phyloP scores from a whole-genome alignment of 2,329 filamentous ascomycete genomes.

The Penicillium hordei region DNA sequence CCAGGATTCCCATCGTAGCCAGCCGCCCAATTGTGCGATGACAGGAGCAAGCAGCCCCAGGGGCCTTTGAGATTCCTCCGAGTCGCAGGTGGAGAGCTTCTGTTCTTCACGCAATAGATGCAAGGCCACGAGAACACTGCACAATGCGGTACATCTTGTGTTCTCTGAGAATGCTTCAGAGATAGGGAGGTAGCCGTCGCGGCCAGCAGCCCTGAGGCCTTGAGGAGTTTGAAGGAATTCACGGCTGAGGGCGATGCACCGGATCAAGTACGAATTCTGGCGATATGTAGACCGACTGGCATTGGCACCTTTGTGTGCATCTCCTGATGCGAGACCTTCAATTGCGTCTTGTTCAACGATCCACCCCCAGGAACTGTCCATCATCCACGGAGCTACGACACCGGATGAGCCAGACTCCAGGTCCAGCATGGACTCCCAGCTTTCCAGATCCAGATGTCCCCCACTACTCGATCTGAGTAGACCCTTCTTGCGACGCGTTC shows the following conservation, averaged over 20 bases:
- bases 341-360: constrained; percentile 58
- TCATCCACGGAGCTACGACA: constrained; percentile 50
- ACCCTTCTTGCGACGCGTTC: constrained; percentile 43
- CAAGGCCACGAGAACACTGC: constrained; percentile 69
- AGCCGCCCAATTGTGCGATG: constrained; percentile 75
- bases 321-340: constrained; percentile 16
- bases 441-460: constrained; percentile 44
- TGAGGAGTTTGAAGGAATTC: constrained; percentile 63
- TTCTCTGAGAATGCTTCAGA: constrained; percentile 54
- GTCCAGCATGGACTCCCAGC: constrained; percentile 51
- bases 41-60: constrained; percentile 64
- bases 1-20: constrained; percentile 75
- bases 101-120: constrained; percentile 88
- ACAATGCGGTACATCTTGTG: constrained; percentile 61
- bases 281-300: constrained; percentile 31
- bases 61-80: constrained; percentile 49
- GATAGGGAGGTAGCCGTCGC: constrained; percentile 66
- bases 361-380: constrained; percentile 69
- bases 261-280: constrained; percentile 45
- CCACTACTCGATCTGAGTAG: constrained; percentile 54
- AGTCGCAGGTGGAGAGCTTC: constrained; percentile 68
- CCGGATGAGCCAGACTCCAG: constrained; percentile 46
- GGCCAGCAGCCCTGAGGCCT: constrained; percentile 57
- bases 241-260: constrained; percentile 58
- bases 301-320: constrained; percentile 16